Evolutionary conservation across 2,329 filamentous ascomycete species (phyloP).

Genomic region (Xylariales sp.): DNA sequence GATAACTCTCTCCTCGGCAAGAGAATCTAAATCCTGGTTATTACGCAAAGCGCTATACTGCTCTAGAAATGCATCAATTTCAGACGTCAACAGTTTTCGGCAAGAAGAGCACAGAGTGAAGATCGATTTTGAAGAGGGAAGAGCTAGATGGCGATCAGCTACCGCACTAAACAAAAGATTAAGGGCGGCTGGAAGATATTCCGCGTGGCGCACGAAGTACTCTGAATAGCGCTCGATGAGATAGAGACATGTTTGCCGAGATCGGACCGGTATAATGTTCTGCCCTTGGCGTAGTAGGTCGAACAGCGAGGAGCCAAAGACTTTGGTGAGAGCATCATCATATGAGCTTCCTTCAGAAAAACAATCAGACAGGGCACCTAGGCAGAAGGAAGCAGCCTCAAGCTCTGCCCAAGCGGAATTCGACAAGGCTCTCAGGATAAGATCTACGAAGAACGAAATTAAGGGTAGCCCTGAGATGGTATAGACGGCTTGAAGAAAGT

Average conservation of each 20-base stretch:
- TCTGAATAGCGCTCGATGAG: conserved; percentile 79
- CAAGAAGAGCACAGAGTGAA: conserved; percentile 80
- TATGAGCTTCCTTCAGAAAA: conserved; percentile 66
- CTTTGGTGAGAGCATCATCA: conserved; percentile 67
- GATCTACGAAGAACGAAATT: conserved; percentile 66
- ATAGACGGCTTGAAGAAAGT: conserved; percentile 79
- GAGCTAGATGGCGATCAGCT: conserved; percentile 69
- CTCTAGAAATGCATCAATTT: conserved; percentile 75
- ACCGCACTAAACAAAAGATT: conserved; percentile 80
- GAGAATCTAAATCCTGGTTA: conserved; percentile 70
- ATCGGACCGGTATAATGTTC: conserved; percentile 67
- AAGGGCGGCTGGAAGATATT: conserved; percentile 75
- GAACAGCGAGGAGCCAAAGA: conserved; percentile 73
- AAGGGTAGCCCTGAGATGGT: conserved; percentile 68
- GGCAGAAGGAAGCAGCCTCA: conserved; percentile 70
- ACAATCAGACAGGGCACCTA: conserved; percentile 75
- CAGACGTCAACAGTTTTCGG: conserved; percentile 72
- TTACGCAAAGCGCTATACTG: conserved; percentile 76
- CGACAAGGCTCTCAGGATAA: conserved; percentile 63
- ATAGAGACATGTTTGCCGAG: conserved; percentile 75
- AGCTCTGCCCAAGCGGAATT: conserved; percentile 67
- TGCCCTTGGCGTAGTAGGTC: conserved; percentile 63
- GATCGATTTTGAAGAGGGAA: conserved; percentile 80
- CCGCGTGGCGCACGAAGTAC: conserved; percentile 78
- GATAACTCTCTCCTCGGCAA: conserved; percentile 78